Evolutionary conservation across 2,329 filamentous ascomycete species (phyloP), one percentile per base, ranked within the genome.

Genomic region (Hypoxylon sp.): DNA sequence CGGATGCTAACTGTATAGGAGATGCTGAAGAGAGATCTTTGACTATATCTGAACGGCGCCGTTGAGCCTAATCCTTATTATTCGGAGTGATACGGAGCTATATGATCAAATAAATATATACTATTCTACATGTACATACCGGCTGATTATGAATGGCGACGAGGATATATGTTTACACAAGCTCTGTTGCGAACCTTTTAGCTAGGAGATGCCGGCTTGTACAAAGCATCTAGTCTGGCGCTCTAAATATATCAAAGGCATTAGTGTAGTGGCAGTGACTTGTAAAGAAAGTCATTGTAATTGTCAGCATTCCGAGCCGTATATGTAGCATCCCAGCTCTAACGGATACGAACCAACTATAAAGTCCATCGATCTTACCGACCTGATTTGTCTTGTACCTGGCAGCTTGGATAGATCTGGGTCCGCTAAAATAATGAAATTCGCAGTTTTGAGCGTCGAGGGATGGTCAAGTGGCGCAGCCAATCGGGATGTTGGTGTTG

Each of bases 401-500:
- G 2, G 31, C 31, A 32, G 31, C 51, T 56, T 54, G 35, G n/a
- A 52, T 27, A 51, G 32, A 56, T 55, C 37, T 46, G 55, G 48
- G 44, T 24, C 55, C 55, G 52, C 54, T 48, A 61, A 42, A 53
- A 61, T 47, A 55, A 61, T 35, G 17, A 48, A 24, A 51, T 48
- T 58, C 46, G 4, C 29, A 37, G 56, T 24, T 59, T 56, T 32
- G 21, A 46, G 17, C n/a, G 8, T 21, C 24, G 47, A 58, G 48
- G 50, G 17, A 55, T 44, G 37, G 55, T 39, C 29, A 21, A 48
- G 47, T 51, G 59, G 55, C 67, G 42, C 29, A 67, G 60, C 67
- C 63, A 69, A 69, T 67, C 39, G 58, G 35, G 35, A 55, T 54
- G 50, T 47, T 56, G n/a, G 51, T 32, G 24, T 53, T 51, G 50